These are phyloP conservation scores for Uromyces viciae-fabae DNA, from an alignment of 1,284 basidiomycete genomes.

Conservation along the genomic window DNA sequence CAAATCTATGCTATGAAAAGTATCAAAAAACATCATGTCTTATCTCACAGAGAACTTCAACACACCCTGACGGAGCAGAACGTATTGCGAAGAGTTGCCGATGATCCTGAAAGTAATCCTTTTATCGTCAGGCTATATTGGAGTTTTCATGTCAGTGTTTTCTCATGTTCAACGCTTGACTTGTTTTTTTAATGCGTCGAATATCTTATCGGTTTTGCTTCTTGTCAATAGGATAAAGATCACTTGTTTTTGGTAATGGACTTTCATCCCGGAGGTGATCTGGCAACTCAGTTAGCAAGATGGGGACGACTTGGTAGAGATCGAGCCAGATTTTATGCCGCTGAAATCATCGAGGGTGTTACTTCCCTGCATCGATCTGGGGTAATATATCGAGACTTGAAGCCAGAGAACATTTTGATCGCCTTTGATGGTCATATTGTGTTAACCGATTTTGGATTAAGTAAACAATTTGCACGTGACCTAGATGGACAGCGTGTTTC, in stretches of 20 bases:
- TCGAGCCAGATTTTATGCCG: slow-evolving; percentile 88
- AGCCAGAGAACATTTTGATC: slow-evolving; percentile 92
- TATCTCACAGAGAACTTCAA: slow-evolving; percentile 88
- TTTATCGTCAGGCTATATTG: slow-evolving; percentile 92
- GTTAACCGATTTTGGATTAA: slow-evolving; percentile 89
- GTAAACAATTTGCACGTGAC: slow-evolving; percentile 60
- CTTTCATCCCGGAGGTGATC: slow-evolving; percentile 91
- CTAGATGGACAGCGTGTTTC: slow-evolving; percentile 27
- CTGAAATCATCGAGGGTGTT: slow-evolving; percentile 90
- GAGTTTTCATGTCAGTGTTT: slow-evolving; percentile 68
- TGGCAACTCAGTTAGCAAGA: slow-evolving; percentile 89
- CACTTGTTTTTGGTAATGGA: slow-evolving; percentile 60
- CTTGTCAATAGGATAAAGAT: slow-evolving; percentile 24
- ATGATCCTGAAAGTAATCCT: slow-evolving; percentile 65
- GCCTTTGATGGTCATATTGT: slow-evolving; percentile 89
- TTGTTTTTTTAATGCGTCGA: not conserved
- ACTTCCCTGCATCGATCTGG: slow-evolving; percentile 82
- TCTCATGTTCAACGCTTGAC: not conserved
- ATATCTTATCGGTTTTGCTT: not conserved
- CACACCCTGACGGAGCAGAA: slow-evolving; percentile 93
- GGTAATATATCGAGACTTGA: slow-evolving; percentile 70
- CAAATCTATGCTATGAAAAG: slow-evolving; percentile 86
- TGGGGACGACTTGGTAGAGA: slow-evolving; percentile 89
- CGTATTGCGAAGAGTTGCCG: slow-evolving; percentile 77
- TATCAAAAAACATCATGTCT: slow-evolving; percentile 89